phyloP scores from a whole-genome alignment of 2,329 filamentous ascomycete genomes.

The Hypomyces rosellus region DNA sequence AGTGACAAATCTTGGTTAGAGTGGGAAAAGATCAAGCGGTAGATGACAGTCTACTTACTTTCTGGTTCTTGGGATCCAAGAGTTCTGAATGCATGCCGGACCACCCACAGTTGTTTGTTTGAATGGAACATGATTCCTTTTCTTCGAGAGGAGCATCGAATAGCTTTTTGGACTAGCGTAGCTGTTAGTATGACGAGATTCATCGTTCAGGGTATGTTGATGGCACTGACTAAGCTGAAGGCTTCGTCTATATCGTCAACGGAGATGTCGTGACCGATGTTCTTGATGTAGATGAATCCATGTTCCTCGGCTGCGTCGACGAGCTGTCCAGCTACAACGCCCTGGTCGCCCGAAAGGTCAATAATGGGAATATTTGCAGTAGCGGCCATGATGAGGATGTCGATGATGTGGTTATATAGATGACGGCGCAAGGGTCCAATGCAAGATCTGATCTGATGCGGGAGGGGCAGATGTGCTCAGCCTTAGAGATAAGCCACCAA shows the following conservation, averaged over 20 bases:
- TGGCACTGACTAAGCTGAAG: constrained; percentile 61
- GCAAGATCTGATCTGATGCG: too few relatives aligned
- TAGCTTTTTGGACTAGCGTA: constrained; percentile 56
- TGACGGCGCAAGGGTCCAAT: background rate
- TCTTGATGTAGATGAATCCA: constrained; percentile 87
- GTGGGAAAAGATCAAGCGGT: background rate
- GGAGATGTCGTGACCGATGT: constrained; percentile 63
- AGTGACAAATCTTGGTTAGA: background rate
- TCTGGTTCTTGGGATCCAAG: constrained; percentile 75
- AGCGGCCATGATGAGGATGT: constrained; percentile 16
- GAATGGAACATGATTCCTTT: constrained; percentile 69
- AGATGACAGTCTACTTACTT: constrained; percentile 41
- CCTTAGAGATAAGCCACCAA: too few relatives aligned
- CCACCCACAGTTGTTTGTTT: constrained; percentile 82
- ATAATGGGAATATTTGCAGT: constrained; percentile 67
- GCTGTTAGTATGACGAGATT: background rate
- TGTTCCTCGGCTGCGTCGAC: constrained; percentile 74
- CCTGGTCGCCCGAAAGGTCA: constrained; percentile 59
- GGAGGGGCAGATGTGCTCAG: too few relatives aligned
- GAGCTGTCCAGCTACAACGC: constrained; percentile 58
- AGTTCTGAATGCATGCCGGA: constrained; percentile 82
- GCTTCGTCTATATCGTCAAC: constrained; percentile 58
- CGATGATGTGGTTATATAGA: background rate
- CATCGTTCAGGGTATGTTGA: background rate
- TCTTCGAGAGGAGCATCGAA: constrained; percentile 64